Base-by-base conservation (phyloP, 1,284 basidiomycete genomes). In the Tausonia pullulans region DNA sequence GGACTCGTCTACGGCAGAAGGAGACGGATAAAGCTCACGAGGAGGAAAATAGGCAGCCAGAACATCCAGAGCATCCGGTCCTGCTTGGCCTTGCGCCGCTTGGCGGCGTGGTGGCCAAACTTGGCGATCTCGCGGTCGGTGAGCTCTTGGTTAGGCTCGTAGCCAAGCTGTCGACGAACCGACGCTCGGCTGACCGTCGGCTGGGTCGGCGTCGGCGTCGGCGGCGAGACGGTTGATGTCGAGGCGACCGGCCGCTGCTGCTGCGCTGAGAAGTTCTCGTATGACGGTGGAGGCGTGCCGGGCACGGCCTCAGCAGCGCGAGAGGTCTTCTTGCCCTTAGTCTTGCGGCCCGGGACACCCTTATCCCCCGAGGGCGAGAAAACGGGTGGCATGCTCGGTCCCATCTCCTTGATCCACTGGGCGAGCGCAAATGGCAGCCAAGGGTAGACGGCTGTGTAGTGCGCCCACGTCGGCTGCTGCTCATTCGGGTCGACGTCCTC, bases 1-100 rank as follows among this genome's bases (percentile, higher is more conserved):
- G 27, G 27, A 27, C 27, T 27, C 27, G 27, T 27, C 27, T 27
- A 27, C 27, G 27, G 27, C 45, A 66, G 65, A 60, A 67, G 67
- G 50, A 69, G 58, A 56, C 67, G 60, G 43, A 68, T 66, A 54
- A 70, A 56, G 1, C 64, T 58, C 40, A 67, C 43, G 48, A 27
- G 16, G 49, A 56, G 43, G 40, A 43, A 53, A 16, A 60, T 46
- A 40, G 59, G 59, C 39, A 60, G 59, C 59, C 59, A 60, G 59
- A 60, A 60, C 39, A 60, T 41, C 59, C 59, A 60, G 49, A 60
- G 59, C 59, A 84, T 78, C 88, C 87, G 46, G 49, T 57, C 46
- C 9, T 58, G 45, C n/a, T 27, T 50, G 11, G 1, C 14, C 68
- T 68, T 68, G 41, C 50, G 54, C 27, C 54, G 45, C 45, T 60